A percentile compares a stretch with the other conserved stretches of the same genome.
These are phyloP conservation scores for Fusarium armeniacum DNA, from an alignment of 2,329 filamentous ascomycete genomes.

Conservation along the genomic window DNA sequence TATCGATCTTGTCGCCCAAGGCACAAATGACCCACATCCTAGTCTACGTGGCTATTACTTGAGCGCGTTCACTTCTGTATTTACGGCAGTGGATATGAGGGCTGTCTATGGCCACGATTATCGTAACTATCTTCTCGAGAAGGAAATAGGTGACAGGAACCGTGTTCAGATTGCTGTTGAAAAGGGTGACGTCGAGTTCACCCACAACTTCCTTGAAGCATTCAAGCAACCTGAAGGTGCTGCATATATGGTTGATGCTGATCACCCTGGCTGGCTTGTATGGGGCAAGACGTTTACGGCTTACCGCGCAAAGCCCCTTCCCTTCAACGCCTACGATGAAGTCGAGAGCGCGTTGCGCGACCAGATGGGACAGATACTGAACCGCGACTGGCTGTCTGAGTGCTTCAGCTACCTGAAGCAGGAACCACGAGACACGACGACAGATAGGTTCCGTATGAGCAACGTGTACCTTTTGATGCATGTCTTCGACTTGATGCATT, in stretches of 20 bases:
- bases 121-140: constrained; percentile 85
- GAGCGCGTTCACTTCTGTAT: constrained; percentile 80
- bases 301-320: constrained; percentile 78
- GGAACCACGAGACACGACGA: constrained; percentile 84
- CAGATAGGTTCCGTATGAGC: constrained; percentile 91
- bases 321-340: constrained; percentile 81
- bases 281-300: constrained; percentile 92
- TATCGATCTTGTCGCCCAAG: constrained; percentile 84
- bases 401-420: constrained; percentile 97
- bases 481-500: constrained; percentile 89
- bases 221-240: constrained; percentile 78
- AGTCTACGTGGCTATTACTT: constrained; percentile 85
- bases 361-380: constrained; percentile 85
- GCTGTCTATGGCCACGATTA: constrained; percentile 89
- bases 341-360: constrained; percentile 79
- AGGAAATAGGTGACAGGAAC: constrained; percentile 78
- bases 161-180: constrained; percentile 81
- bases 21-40: constrained; percentile 91
- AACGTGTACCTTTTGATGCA: constrained; percentile 90
- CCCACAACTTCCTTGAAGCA: constrained; percentile 79
- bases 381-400: constrained; percentile 85
- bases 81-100: constrained; percentile 88
- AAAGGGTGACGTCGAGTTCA: constrained; percentile 83
- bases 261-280: constrained; percentile 95
- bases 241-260: constrained; percentile 90